Evolutionary conservation across 352 stramenopile species (phyloP).

Genomic region (Pythium insidiosum): DNA sequence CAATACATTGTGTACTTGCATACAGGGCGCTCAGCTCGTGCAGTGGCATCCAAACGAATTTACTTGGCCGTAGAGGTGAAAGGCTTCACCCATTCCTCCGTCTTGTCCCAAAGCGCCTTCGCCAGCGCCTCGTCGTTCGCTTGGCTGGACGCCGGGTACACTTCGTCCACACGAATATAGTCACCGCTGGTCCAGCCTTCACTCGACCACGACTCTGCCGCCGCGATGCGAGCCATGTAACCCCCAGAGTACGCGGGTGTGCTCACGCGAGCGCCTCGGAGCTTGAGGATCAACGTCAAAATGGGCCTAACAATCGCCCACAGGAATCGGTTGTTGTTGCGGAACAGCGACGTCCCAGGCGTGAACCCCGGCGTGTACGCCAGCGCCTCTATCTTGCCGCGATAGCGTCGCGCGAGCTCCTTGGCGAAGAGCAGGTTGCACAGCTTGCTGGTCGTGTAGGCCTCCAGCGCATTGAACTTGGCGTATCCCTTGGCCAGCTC

Average conservation of each 20-base stretch:
- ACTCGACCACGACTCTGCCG: background rate
- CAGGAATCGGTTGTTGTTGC: constrained; percentile 6
- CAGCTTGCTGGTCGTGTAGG: constrained; percentile 12
- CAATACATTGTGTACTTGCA: too few species aligned
- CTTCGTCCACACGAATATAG: constrained; percentile 14
- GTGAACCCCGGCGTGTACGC: constrained; percentile 20
- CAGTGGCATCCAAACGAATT: too few species aligned
- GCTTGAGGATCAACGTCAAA: background rate
- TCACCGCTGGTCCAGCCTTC: background rate
- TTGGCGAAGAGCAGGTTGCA: constrained; percentile 13
- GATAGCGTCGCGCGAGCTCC: constrained; percentile 10
- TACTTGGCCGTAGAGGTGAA: too few species aligned
- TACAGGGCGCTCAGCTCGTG: too few species aligned
- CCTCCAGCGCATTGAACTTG: constrained; percentile 1
- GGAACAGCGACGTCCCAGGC: constrained; percentile 13
- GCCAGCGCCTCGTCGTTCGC: constrained; percentile 8
- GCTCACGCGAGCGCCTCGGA: constrained; percentile 1
- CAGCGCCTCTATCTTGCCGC: constrained; percentile 9
- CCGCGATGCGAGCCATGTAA: constrained; percentile 11
- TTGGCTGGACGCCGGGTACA: constrained; percentile 2
- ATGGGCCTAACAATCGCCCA: constrained; percentile 4
- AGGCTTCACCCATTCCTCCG: constrained; percentile 3
- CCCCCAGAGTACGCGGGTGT: constrained; percentile 8
- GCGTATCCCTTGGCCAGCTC: background rate
- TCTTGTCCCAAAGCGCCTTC: constrained; percentile 18